phyloP scores from a whole-genome alignment of 192 early-diverging fungal species.

The Podila epicladia region DNA sequence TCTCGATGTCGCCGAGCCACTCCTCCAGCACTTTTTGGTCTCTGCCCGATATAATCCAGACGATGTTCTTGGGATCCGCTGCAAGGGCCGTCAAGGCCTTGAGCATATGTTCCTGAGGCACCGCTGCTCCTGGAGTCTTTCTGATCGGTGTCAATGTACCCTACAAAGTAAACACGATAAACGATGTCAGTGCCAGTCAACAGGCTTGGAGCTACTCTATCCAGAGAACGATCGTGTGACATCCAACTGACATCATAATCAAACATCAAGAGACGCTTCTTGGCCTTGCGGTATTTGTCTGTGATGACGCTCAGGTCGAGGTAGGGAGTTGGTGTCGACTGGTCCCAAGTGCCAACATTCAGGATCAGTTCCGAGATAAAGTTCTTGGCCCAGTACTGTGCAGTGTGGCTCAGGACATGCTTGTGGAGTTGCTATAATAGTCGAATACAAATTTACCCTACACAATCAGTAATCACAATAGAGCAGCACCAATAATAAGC shows the following conservation, averaged over 20 bases:
- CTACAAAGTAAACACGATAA: slow-evolving; percentile 38
- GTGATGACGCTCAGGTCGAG: slow-evolving; percentile 49
- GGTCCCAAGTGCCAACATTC: slow-evolving; percentile 52
- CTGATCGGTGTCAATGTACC: slow-evolving; percentile 94
- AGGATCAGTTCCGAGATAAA: slow-evolving; percentile 83
- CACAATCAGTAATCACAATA: no score
- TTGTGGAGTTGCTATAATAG: slow-evolving; percentile 71
- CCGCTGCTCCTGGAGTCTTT: slow-evolving; percentile 83
- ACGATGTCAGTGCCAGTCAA: neutral
- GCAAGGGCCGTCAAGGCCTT: slow-evolving; percentile 72
- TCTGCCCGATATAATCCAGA: slow-evolving; percentile 93
- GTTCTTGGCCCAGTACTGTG: slow-evolving; percentile 86
- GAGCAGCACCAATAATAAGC: neutral
- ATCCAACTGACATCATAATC: slow-evolving; percentile 84
- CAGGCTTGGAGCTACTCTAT: neutral
- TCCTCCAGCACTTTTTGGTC: slow-evolving; percentile 86
- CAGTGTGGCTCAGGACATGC: slow-evolving; percentile 85
- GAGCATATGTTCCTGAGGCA: slow-evolving; percentile 87
- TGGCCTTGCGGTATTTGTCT: slow-evolving; percentile 63
- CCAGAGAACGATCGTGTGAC: neutral
- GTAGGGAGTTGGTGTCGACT: slow-evolving; percentile 57
- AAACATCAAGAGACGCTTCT: slow-evolving; percentile 88
- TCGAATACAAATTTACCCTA: neutral
- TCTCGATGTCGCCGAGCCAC: slow-evolving; percentile 81
- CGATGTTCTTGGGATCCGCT: slow-evolving; percentile 82